Conservation (phyloP, 192 early-diverging fungal species). For the Umbelopsis ramanniana region DNA sequence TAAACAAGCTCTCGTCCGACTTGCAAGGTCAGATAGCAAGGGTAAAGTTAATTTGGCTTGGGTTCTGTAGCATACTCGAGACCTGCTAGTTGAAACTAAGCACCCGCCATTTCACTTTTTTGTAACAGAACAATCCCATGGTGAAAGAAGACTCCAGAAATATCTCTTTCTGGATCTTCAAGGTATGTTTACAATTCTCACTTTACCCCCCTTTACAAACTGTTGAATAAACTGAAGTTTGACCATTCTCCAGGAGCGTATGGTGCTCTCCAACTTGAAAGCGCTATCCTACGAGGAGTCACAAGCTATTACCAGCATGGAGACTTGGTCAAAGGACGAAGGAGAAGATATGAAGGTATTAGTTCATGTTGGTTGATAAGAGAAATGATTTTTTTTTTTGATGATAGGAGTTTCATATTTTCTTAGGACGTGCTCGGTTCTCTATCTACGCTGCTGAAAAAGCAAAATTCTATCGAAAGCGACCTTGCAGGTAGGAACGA, state of each 20-base stretch:
- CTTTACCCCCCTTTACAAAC: too few species aligned
- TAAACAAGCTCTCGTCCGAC: conserved; percentile 19
- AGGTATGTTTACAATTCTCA: neutral
- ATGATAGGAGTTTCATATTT: neutral
- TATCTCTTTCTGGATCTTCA: neutral
- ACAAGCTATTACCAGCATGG: conserved; percentile 3
- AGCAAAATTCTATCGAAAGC: conserved; percentile 13
- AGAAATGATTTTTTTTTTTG: too few species aligned
- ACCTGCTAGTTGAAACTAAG: neutral
- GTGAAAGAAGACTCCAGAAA: neutral
- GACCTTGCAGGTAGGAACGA: conserved; percentile 19
- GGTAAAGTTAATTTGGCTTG: neutral
- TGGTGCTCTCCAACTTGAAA: conserved; percentile 2
- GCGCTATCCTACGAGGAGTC: conserved; percentile 18
- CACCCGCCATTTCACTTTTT: neutral
- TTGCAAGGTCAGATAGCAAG: conserved; percentile 15
- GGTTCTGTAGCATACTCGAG: neutral
- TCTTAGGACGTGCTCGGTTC: conserved; percentile 21
- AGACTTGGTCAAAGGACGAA: conserved; percentile 24
- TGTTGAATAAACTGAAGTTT: too few species aligned
- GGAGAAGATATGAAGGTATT: conserved; percentile 18
- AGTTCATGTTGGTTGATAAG: neutral
- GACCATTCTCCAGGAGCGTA: neutral
- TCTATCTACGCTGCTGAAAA: neutral
- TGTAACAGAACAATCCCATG: conserved; percentile 3